These are phyloP conservation scores for Picocystis sp. DNA, from an alignment of 163 green algal species.

Conservation along the genomic window DNA sequence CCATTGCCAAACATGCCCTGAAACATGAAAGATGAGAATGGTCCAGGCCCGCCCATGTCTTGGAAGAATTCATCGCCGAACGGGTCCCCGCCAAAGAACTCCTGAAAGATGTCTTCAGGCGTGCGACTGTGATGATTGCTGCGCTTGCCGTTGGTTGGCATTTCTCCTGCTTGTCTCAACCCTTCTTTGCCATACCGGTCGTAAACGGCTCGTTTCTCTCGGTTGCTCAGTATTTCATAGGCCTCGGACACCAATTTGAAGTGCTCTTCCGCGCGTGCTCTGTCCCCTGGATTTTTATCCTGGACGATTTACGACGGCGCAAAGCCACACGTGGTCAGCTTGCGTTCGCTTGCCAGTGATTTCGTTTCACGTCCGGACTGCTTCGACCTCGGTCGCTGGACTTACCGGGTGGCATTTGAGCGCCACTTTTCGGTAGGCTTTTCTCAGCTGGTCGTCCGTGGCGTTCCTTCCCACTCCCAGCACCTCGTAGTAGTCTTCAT, in stretches of 20 bases:
- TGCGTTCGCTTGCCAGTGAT: background rate
- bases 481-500: constrained; percentile 70
- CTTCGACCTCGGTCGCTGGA: background rate
- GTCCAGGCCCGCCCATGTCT: too few species aligned
- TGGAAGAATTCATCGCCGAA: too few species aligned
- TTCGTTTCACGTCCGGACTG: background rate
- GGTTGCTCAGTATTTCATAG: constrained; percentile 6
- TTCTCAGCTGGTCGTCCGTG: constrained; percentile 75
- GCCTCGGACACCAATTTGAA: constrained; percentile 7
- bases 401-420: constrained; percentile 62
- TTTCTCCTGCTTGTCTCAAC: background rate
- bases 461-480: constrained; percentile 69
- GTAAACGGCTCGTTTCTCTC: constrained; percentile 5
- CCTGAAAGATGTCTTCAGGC: too few species aligned
- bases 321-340: too few species aligned
- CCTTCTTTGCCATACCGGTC: constrained; percentile 2
- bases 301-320: too few species aligned
- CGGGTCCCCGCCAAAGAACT: too few species aligned
- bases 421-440: constrained; percentile 85
- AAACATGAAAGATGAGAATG: too few species aligned
- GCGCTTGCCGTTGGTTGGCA: background rate
- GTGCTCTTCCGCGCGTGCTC: background rate
- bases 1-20: too few species aligned
- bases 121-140: too few species aligned
- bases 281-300: too few species aligned